Percentiles rank a stretch among this genome's conserved stretches.
phyloP scores from a whole-genome alignment of 1,284 basidiomycete species.

The Cryptococcus deneoformans region DNA sequence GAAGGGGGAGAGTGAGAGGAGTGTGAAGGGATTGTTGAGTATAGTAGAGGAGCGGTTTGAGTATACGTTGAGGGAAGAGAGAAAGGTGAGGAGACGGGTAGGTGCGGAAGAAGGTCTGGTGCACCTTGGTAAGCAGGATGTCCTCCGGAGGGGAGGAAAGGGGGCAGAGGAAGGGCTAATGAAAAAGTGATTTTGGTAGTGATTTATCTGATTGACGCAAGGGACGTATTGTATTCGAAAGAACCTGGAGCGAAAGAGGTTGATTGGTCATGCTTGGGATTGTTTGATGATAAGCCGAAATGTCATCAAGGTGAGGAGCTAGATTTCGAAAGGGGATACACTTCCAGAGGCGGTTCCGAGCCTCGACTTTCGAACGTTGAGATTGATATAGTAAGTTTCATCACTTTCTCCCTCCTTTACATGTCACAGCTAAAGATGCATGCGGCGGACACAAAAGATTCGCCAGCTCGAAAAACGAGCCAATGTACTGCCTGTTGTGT shows the following conservation, averaged over 20 bases:
- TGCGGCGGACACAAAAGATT: constrained; percentile 21
- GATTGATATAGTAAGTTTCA: constrained; percentile 21
- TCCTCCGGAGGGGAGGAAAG: neutral
- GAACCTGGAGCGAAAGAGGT: constrained; percentile 3
- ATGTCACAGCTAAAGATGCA: neutral
- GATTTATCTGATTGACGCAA: constrained; percentile 43
- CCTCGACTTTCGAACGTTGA: constrained; percentile 13
- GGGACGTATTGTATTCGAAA: constrained; percentile 25
- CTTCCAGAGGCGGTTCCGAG: neutral
- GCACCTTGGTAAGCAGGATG: constrained; percentile 35
- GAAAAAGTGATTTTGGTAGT: constrained; percentile 16
- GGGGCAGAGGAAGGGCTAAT: neutral
- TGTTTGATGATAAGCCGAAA: constrained; percentile 18
- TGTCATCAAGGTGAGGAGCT: neutral
- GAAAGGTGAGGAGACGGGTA: constrained; percentile 33
- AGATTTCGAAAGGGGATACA: neutral
- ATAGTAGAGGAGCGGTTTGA: constrained; percentile 40
- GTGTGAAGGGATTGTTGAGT: constrained; percentile 26
- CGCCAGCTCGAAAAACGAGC: constrained; percentile 28
- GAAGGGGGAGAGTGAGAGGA: neutral
- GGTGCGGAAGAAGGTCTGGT: constrained; percentile 37
- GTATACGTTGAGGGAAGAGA: constrained; percentile 40
- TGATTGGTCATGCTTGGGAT: constrained; percentile 30
- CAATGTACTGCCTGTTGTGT: constrained; percentile 42
- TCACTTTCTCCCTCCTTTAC: neutral